These are phyloP conservation scores for Adansonia rubrostipa DNA, from an alignment of 441 rosid species.

Conservation along the genomic window DNA sequence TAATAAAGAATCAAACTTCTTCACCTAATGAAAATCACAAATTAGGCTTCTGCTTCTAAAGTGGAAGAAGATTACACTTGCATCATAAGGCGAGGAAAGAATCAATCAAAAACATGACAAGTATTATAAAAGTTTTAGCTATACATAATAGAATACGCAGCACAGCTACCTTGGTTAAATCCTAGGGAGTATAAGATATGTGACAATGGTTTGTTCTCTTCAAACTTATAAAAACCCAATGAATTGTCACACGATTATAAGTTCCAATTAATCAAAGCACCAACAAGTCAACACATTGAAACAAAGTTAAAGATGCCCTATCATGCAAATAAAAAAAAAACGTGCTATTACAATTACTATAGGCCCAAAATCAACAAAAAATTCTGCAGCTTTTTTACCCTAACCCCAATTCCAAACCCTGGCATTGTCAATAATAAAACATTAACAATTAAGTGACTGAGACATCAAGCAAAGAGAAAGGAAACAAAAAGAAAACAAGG, in stretches of 20 bases:
- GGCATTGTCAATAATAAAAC: constrained; percentile 14
- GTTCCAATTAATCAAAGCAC: background rate
- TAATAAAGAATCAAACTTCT: background rate
- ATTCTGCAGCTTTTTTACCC: background rate
- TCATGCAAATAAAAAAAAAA: background rate
- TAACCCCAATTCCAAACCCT: constrained; percentile 27
- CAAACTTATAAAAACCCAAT: background rate
- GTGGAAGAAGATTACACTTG: background rate
- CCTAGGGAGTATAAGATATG: background rate
- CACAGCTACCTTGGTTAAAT: background rate
- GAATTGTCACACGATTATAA: background rate
- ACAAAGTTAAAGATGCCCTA: background rate
- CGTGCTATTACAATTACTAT: background rate
- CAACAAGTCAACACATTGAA: background rate
- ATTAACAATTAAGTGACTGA: background rate
- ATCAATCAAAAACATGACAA: background rate
- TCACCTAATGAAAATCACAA: background rate
- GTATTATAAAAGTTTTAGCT: background rate
- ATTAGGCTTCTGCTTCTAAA: background rate
- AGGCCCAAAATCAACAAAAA: background rate
- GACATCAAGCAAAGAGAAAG: background rate
- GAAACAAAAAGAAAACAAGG: background rate
- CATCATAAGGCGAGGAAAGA: background rate
- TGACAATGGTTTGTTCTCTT: background rate
- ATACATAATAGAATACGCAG: background rate